A percentile compares a stretch with the other conserved stretches of the same genome.
Evolutionary conservation across 176 grass and related monocot genomes (phyloP).

Genomic region (Poa annua): DNA sequence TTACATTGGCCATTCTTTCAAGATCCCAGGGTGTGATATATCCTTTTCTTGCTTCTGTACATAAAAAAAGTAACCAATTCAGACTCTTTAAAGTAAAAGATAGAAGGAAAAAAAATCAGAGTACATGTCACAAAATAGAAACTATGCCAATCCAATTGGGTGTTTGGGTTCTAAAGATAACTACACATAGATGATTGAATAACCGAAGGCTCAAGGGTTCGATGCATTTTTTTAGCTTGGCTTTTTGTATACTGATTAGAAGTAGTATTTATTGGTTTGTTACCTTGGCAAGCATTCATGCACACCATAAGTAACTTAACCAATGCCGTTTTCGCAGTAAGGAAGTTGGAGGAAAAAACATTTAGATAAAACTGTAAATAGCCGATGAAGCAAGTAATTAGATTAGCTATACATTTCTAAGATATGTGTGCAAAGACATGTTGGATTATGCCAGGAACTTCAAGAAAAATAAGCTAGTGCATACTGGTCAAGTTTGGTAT

Average conservation of each 20-base stretch:
- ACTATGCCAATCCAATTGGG: background rate
- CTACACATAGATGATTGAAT: background rate
- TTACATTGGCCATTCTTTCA: conserved; percentile 71
- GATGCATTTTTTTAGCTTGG: conserved; percentile 3
- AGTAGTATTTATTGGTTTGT: background rate
- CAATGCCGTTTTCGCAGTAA: background rate
- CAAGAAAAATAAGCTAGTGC: background rate
- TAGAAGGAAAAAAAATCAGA: conserved; percentile 11
- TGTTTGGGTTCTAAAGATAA: conserved; percentile 16
- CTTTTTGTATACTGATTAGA: background rate
- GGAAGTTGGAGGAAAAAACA: background rate
- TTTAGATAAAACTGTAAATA: background rate
- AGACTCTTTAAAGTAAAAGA: conserved; percentile 33
- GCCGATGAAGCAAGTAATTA: background rate
- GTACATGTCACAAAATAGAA: background rate
- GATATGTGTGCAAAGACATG: conserved; percentile 5
- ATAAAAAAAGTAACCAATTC: conserved; percentile 31
- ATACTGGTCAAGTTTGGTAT: background rate
- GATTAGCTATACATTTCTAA: background rate
- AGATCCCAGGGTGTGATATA: conserved; percentile 79
- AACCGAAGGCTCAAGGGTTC: background rate
- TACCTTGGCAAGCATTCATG: conserved; percentile 14
- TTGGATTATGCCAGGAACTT: background rate
- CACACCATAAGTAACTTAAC: conserved; percentile 10
- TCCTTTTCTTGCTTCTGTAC: conserved; percentile 82